Evolutionary conservation across 1,284 basidiomycete genomes (phyloP).

Genomic region (Ustilago trichophora): DNA sequence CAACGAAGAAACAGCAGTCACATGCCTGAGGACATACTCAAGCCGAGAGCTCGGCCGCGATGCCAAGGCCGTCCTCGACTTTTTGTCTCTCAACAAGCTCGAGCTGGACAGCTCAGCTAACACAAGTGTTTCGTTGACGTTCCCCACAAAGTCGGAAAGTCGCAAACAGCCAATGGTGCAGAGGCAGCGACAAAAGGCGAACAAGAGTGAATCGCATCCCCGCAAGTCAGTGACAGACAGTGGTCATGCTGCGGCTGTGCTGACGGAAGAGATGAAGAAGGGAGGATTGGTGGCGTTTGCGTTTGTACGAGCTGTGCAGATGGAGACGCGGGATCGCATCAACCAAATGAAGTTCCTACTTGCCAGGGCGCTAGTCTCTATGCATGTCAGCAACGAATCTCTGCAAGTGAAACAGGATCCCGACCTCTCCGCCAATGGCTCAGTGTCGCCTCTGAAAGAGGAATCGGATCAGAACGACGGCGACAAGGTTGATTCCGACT

Average conservation of each 20-base stretch:
- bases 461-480: too few relatives aligned
- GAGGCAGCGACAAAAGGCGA: constrained; percentile 3
- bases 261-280: constrained; percentile 20
- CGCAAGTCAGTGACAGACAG: neutral
- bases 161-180: constrained; percentile 6
- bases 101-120: constrained; percentile 14
- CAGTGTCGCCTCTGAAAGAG: too few relatives aligned
- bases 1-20: neutral
- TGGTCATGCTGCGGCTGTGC: neutral
- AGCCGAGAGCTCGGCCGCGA: constrained; percentile 6
- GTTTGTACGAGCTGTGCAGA: constrained; percentile 13
- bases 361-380: constrained; percentile 9
- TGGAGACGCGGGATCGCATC: constrained; percentile 28
- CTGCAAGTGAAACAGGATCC: neutral
- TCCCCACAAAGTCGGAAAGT: constrained; percentile 12
- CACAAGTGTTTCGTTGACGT: neutral
- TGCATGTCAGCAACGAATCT: neutral
- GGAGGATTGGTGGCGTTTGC: constrained; percentile 20
- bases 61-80: constrained; percentile 17
- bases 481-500: too few relatives aligned
- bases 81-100: constrained; percentile 19
- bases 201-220: neutral
- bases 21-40: neutral
- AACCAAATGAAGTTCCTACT: constrained; percentile 37
- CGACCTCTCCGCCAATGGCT: neutral